A percentile compares a stretch with the other conserved stretches of the same genome.
phyloP scores from a whole-genome alignment of 768 basidiomycete species.

The Phylloporus sp. region DNA sequence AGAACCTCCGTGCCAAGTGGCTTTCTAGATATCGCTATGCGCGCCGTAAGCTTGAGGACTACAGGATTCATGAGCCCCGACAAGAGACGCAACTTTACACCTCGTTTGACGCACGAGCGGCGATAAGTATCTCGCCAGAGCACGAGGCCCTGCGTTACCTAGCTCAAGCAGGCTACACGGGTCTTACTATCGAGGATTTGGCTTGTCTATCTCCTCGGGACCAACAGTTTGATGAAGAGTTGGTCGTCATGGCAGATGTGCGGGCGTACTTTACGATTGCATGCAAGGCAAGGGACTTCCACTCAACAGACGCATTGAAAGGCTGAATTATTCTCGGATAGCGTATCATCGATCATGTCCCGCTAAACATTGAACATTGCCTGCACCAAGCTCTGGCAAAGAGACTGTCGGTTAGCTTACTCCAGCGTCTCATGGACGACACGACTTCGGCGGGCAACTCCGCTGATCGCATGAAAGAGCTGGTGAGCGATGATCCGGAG shows the following conservation, averaged over 20 bases:
- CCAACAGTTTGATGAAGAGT: constrained; percentile 37
- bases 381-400: constrained; percentile 40
- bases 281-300: constrained; percentile 39
- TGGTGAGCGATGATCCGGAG: constrained; percentile 46
- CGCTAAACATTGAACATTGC: constrained; percentile 44
- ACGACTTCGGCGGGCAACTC: constrained; percentile 8
- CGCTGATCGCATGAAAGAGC: constrained; percentile 34
- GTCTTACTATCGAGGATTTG: constrained; percentile 24
- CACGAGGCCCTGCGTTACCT: constrained; percentile 23
- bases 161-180: constrained; percentile 28
- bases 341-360: constrained; percentile 55
- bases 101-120: too few species aligned
- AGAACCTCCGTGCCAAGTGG: constrained; percentile 24
- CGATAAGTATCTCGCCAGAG: background rate
- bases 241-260: constrained; percentile 51
- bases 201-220: constrained; percentile 24
- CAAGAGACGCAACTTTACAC: too few species aligned
- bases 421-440: constrained; percentile 30
- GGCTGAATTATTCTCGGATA: constrained; percentile 16
- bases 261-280: constrained; percentile 55
- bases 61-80: constrained; percentile 2
- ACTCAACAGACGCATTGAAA: background rate
- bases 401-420: constrained; percentile 34
- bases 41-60: background rate
- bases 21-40: constrained; percentile 19